These are phyloP conservation scores for Neurospora sp. DNA, from an alignment of 495 filamentous ascomycete genomes.

Conservation along the genomic window DNA sequence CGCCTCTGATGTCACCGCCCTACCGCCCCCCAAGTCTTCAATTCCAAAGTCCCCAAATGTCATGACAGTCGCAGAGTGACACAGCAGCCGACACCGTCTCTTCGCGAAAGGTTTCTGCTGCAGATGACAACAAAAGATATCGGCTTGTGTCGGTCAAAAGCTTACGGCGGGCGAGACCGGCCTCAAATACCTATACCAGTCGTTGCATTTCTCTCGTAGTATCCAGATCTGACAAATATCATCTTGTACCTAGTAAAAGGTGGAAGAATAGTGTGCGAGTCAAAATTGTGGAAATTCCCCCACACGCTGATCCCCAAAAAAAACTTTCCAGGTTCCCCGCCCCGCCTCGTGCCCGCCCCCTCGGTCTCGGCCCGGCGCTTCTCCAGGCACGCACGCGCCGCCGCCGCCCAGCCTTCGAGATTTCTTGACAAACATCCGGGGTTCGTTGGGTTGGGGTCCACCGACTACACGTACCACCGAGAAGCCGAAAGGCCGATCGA, in stretches of 20 bases:
- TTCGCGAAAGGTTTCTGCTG: too few species aligned
- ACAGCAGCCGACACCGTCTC: not conserved
- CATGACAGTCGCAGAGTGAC: not conserved
- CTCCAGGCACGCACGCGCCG: not conserved
- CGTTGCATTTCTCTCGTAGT: too few species aligned
- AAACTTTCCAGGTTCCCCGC: not conserved
- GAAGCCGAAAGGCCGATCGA: not conserved
- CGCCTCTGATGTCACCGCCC: not conserved
- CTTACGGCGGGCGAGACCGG: too few species aligned
- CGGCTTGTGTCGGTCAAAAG: not conserved
- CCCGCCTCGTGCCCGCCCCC: too few species aligned
- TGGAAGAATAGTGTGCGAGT: not conserved
- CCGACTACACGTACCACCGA: not conserved
- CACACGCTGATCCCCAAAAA: not conserved
- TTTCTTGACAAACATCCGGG: not conserved
- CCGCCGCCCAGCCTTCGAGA: not conserved
- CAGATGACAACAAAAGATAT: not conserved
- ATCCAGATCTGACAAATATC: too few species aligned
- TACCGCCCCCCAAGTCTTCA: not conserved
- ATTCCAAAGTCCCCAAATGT: not conserved
- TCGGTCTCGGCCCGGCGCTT: not conserved
- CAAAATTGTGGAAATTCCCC: not conserved
- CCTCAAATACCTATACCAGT: too few species aligned
- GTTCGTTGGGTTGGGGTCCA: not conserved
- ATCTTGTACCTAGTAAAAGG: too few species aligned